Conservation (phyloP, 2,329 filamentous ascomycete species). For the Arthroderma uncinatum region DNA sequence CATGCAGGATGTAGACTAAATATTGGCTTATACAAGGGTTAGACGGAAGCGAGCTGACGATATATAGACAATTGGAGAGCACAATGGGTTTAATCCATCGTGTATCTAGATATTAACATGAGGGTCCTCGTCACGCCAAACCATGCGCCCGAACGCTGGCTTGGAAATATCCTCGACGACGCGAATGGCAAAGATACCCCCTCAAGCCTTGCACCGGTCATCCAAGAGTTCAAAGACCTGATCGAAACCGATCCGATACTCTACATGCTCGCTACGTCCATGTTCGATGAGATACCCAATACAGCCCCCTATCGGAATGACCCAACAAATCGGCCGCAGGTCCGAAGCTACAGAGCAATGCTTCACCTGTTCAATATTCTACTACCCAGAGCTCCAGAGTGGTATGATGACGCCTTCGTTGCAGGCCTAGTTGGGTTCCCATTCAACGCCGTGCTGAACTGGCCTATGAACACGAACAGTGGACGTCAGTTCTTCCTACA, state of each 20-base stretch:
- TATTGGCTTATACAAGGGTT: too few species aligned
- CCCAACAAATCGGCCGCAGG: not conserved
- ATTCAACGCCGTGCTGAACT: conserved; percentile 48
- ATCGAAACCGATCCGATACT: not conserved
- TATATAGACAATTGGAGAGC: too few species aligned
- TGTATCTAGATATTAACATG: too few species aligned
- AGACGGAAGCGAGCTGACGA: too few species aligned
- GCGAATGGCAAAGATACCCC: too few species aligned
- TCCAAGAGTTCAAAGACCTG: too few species aligned
- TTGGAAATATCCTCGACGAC: too few species aligned
- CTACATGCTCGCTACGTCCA: not conserved
- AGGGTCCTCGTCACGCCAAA: too few species aligned
- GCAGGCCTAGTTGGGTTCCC: conserved; percentile 44
- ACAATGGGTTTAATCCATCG: too few species aligned
- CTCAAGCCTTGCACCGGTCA: too few species aligned
- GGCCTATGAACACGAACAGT: conserved; percentile 46
- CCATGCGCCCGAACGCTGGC: too few species aligned
- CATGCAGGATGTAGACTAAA: too few species aligned
- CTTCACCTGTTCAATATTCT: not conserved
- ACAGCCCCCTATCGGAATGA: not conserved
- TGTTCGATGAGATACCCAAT: not conserved
- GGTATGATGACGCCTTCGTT: not conserved
- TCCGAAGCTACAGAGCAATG: not conserved
- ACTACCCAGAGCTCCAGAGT: not conserved
- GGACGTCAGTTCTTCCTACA: conserved; percentile 44